These are phyloP conservation scores for Rhizopogon vulgaris DNA, from an alignment of 768 basidiomycete genomes.

Conservation along the genomic window DNA sequence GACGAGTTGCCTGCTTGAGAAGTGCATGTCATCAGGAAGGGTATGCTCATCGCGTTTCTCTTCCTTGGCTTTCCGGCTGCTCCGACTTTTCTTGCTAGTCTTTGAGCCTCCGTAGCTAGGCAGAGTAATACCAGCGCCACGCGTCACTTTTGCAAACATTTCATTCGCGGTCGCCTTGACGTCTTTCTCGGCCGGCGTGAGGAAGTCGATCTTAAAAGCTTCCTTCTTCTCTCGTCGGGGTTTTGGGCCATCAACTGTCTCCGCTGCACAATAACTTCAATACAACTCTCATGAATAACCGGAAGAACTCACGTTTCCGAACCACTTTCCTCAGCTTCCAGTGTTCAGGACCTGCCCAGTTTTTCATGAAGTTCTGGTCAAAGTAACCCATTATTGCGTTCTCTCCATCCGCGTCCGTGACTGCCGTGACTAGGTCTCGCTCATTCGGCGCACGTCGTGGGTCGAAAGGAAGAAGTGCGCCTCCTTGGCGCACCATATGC, in stretches of 20 bases:
- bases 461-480: constrained; percentile 73
- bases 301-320: constrained; percentile 54
- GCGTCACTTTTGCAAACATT: constrained; percentile 73
- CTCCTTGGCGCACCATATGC: constrained; percentile 31
- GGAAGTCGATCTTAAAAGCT: constrained; percentile 78
- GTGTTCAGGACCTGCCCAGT: constrained; percentile 99
- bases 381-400: constrained; percentile 78
- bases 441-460: constrained; percentile 72
- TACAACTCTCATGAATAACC: background rate
- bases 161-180: constrained; percentile 60
- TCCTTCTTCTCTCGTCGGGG: constrained; percentile 71
- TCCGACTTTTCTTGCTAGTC: constrained; percentile 27
- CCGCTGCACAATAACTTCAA: constrained; percentile 34
- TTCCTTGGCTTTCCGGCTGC: constrained; percentile 41
- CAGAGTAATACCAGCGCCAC: constrained; percentile 63
- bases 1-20: constrained; percentile 83
- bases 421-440: constrained; percentile 79
- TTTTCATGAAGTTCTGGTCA: constrained; percentile 79
- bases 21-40: constrained; percentile 97
- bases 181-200: constrained; percentile 51
- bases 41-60: constrained; percentile 71
- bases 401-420: constrained; percentile 62
- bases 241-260: constrained; percentile 40
- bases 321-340: constrained; percentile 91
- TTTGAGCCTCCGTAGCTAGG: constrained; percentile 41